phyloP scores from a whole-genome alignment of 345 rosid genomes.

The Salix koriyanagi region DNA sequence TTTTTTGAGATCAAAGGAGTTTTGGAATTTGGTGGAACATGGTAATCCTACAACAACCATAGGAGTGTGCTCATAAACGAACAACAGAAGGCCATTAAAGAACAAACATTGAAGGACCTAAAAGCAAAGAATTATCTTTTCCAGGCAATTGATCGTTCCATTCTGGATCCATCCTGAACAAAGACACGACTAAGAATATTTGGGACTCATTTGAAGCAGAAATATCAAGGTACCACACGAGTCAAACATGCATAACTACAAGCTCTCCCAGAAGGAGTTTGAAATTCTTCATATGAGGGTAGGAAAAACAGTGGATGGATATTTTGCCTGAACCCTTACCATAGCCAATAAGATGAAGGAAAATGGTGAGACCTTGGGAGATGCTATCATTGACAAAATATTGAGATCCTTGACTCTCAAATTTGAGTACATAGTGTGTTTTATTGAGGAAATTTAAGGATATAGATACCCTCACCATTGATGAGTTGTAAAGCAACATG shows the following conservation, averaged over 20 bases:
- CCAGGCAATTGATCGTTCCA: neutral
- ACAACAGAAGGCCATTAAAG: neutral
- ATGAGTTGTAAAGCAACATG: neutral
- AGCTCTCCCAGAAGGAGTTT: neutral
- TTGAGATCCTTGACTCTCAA: no score
- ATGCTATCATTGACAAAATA: no score
- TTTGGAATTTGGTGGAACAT: neutral
- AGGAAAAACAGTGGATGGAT: no score
- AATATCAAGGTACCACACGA: neutral
- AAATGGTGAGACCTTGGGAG: no score
- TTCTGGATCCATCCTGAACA: no score
- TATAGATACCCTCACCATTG: neutral
- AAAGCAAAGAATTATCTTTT: neutral
- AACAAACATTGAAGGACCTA: neutral
- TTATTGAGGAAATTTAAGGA: no score
- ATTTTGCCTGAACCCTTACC: no score
- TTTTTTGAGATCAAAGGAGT: neutral
- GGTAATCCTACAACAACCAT: neutral
- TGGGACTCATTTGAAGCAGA: neutral
- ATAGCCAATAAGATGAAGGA: no score
- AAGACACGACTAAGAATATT: neutral
- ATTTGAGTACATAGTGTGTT: no score
- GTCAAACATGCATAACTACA: neutral
- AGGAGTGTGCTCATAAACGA: no score
- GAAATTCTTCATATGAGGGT: neutral